Conservation (phyloP, 306 rosid genomes). For the Canavalia ensiformis region DNA sequence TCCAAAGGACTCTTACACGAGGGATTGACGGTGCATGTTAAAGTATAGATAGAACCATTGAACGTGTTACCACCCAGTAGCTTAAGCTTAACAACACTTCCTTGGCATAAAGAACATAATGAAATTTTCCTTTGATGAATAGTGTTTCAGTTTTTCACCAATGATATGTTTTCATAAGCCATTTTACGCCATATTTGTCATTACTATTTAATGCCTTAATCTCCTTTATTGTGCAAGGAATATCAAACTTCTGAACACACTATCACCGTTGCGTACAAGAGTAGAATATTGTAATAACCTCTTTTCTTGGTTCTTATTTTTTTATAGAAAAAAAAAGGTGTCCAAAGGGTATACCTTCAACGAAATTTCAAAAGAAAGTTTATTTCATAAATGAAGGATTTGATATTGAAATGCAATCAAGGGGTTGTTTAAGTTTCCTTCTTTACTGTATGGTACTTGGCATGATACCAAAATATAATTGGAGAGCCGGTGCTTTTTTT, state of each 20-base stretch:
- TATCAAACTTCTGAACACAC: background rate
- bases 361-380: too few relatives aligned
- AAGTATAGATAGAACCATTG: background rate
- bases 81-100: background rate
- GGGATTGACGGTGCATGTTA: background rate
- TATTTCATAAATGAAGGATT: background rate
- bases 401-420: background rate
- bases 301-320: background rate
- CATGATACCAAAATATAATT: background rate
- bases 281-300: background rate
- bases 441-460: background rate
- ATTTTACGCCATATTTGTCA: background rate
- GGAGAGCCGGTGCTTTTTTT: background rate
- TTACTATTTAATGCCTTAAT: background rate
- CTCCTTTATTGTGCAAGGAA: background rate
- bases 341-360: background rate
- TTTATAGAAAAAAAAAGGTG: background rate
- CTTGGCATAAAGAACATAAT: background rate
- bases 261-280: background rate
- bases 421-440: background rate
- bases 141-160: background rate
- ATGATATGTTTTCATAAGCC: background rate
- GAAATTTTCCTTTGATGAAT: background rate
- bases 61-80: background rate
- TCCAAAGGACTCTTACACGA: background rate